Evolutionary conservation across 2,329 filamentous ascomycete genomes (phyloP), one percentile per base, ranked within the genome.

Genomic region (Nemania serpens): DNA sequence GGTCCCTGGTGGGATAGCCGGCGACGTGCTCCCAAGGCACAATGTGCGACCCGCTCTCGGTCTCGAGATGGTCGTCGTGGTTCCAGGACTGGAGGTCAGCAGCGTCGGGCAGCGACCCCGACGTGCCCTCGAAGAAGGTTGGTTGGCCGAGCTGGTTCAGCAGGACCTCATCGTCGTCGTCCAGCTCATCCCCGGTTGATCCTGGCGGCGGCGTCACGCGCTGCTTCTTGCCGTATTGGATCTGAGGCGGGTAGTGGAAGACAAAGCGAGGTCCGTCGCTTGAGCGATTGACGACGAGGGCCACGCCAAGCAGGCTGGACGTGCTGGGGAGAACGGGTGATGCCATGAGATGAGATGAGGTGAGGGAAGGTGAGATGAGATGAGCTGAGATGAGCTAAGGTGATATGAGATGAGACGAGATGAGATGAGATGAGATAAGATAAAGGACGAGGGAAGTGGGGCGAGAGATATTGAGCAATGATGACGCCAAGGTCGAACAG

Each of bases 201-300:
- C 74, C 69, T 58, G 75, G 71, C 41, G 76, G 67, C 7, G 55
- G 45, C 5, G 61, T n/a, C 34, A 48, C 39, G 20, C 61, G 63
- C 53, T 51, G 49, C 55, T 56, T 78, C 75, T 66, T 81, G 75
- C 70, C 79, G 76, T 68, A 73, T 9, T 71, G 72, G 45, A 85
- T 80, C 48, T 78, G 74, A n/a, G 88, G 83, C n/a, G 92, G 92
- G 71, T 95, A 95, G 75, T 96, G 91, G 75, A 93, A 96, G 69
- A 95, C 89, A 69, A 95, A 89, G 65, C 88, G 86, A 29, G 92
- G 90, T 15, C 92, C 91, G 68, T 91, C 89, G 66, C 89, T 87
- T 36, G 90, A 91, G 66, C 90, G 85, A 70, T 86, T 86, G 69
- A 91, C 86, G 66, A 93, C 86, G 41, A 94, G 84, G 53, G 91